A percentile compares a stretch with the other conserved stretches of the same genome.
phyloP scores from a whole-genome alignment of 192 early-diverging fungal species.

The Coemansia sp. region DNA sequence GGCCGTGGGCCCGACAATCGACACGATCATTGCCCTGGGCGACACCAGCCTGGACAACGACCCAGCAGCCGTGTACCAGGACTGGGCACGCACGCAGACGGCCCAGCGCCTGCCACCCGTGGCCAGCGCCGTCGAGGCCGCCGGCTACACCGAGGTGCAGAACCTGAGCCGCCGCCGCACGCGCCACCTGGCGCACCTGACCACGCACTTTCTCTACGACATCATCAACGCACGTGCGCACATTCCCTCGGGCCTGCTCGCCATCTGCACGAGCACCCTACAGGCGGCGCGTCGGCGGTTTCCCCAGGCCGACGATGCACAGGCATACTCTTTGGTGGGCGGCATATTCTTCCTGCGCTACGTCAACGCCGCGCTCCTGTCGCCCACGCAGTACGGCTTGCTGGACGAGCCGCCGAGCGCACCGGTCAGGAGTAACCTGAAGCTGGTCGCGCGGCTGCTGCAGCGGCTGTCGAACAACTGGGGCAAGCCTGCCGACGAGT shows the following conservation, averaged over 20 bases:
- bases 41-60: constrained; percentile 36
- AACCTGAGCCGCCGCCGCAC: constrained; percentile 48
- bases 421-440: constrained; percentile 34
- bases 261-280: constrained; percentile 37
- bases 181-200: constrained; percentile 29
- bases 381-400: constrained; percentile 41
- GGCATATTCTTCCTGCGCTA: constrained; percentile 50
- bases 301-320: constrained; percentile 19
- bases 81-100: constrained; percentile 36
- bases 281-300: constrained; percentile 28
- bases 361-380: constrained; percentile 39
- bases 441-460: constrained; percentile 39
- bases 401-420: constrained; percentile 16
- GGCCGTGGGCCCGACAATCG: constrained; percentile 37
- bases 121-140: constrained; percentile 35
- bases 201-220: constrained; percentile 38
- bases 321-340: constrained; percentile 41
- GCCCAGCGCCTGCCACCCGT: constrained; percentile 18
- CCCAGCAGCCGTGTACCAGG: constrained; percentile 38
- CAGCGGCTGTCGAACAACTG: constrained; percentile 47
- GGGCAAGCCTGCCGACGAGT: constrained; percentile 33
- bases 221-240: constrained; percentile 27
- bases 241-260: constrained; percentile 29
- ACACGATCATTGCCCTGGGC: constrained; percentile 30
- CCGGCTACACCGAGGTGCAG: constrained; percentile 47